Evolutionary conservation across 1,284 basidiomycete genomes (phyloP), one percentile per base, ranked within the genome.

Genomic region (Leccinum griseonigrum): DNA sequence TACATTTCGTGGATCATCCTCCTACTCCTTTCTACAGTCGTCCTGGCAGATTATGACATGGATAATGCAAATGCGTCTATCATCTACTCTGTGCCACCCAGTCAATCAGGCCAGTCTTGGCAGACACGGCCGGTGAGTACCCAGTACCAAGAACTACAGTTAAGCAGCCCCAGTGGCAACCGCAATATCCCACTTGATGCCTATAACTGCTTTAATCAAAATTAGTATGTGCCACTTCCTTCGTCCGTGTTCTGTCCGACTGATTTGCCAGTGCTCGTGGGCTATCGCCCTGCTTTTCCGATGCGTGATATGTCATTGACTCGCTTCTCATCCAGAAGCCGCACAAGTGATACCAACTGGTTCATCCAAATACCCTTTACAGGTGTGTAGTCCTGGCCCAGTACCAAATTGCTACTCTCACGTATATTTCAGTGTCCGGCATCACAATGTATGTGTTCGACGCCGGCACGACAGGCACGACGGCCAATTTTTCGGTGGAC

Each of bases 401-500:
- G 36, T 26, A 4, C 1, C 11, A 7, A 31, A 5, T 36, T 29
- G 0, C 10, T 29, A 7, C 16, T 22, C 52, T 59, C 22, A 70
- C 16, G 2, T 57, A n/a, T 7, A 51, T 16, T 14, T 6, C 11
- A 69, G 69, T 71, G 18, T 71, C 69, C 5, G 51, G 51, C 14
- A 32, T 53, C 51, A 32, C 29, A 10, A 18, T 53, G n/a, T 53
- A 53, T 56, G 69, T 73, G 34, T 70, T 63, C 46, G 69, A 48
- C 10, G 67, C 71, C 1, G 71, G 69, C 0, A 0, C 28, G 0
- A 34, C 60, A 28, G 69, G 71, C 56, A 67, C 64, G 53, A 55
- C 62, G 13, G 69, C 70, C 50, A 65, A 60, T 54, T 71, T 69
- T 63, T 57, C 66, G 9, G n/a, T 70, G 29, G 68, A 73, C 4